phyloP scores from a whole-genome alignment of 2,329 filamentous ascomycete genomes.

The Pleomassaria siparia region DNA sequence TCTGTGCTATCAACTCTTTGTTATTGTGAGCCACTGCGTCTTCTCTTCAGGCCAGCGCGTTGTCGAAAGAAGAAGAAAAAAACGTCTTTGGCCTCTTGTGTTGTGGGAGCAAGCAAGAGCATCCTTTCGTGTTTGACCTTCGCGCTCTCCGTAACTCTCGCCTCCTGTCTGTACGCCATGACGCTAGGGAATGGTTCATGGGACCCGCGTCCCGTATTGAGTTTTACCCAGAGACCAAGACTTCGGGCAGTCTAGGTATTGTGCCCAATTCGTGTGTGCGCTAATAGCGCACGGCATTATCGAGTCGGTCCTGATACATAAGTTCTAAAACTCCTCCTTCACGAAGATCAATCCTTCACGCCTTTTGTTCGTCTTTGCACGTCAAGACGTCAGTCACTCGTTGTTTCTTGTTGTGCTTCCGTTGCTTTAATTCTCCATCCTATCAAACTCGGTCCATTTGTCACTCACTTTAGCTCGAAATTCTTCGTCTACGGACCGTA shows the following conservation, averaged over 20 bases:
- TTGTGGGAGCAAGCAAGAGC: background rate
- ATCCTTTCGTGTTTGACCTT: background rate
- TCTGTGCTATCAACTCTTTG: too few relatives aligned
- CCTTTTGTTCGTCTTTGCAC: constrained; percentile 27
- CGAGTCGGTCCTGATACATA: constrained; percentile 2
- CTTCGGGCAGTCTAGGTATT: constrained; percentile 6
- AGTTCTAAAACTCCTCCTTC: background rate
- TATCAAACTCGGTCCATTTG: constrained; percentile 13
- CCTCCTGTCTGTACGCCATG: background rate
- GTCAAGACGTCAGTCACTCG: constrained; percentile 29
- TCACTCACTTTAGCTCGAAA: constrained; percentile 17
- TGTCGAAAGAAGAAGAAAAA: background rate
- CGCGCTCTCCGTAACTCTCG: constrained; percentile 1
- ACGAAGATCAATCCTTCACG: too few relatives aligned
- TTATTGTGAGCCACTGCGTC: too few relatives aligned
- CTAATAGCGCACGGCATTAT: constrained; percentile 7
- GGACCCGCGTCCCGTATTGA: constrained; percentile 1
- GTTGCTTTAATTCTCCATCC: constrained; percentile 18
- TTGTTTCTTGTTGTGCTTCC: constrained; percentile 15
- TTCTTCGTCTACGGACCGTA: too few relatives aligned
- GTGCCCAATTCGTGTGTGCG: constrained; percentile 3
- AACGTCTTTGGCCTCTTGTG: background rate
- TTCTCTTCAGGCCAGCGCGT: too few relatives aligned
- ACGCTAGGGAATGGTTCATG: background rate
- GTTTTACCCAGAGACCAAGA: constrained; percentile 3